Conservation (phyloP, 768 basidiomycete species). For the Panellus pusillus region DNA sequence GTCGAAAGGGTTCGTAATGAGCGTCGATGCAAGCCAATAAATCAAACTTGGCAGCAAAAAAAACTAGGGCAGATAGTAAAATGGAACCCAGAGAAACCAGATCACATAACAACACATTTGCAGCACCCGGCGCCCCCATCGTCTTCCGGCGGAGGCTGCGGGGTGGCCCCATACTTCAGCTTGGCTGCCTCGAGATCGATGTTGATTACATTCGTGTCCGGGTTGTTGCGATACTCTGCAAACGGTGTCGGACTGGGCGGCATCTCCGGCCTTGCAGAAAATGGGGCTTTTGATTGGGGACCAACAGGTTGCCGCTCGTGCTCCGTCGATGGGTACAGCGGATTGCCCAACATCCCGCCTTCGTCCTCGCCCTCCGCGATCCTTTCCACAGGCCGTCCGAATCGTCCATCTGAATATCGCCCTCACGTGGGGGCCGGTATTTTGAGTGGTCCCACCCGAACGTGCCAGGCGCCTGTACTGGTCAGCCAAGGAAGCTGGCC, state of each 20-base stretch:
- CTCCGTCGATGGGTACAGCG: slow-evolving; percentile 22
- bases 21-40: neutral
- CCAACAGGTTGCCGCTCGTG: slow-evolving; percentile 23
- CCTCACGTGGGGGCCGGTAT: slow-evolving; percentile 50
- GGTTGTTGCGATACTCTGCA: slow-evolving; percentile 46
- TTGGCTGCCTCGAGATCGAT: slow-evolving; percentile 30
- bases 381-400: slow-evolving; percentile 45
- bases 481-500: neutral
- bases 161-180: slow-evolving; percentile 29
- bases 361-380: slow-evolving; percentile 21
- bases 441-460: slow-evolving; percentile 77
- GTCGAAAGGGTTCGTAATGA: neutral
- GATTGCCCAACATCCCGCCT: slow-evolving; percentile 7
- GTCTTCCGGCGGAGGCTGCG: slow-evolving; percentile 42
- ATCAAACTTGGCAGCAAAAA: slow-evolving; percentile 1
- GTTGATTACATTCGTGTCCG: slow-evolving; percentile 5
- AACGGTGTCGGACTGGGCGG: slow-evolving; percentile 64
- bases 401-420: slow-evolving; percentile 63
- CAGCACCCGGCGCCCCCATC: slow-evolving; percentile 64
- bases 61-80: neutral
- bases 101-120: slow-evolving; percentile 85
- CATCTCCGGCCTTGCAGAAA: slow-evolving; percentile 33
- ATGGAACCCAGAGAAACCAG: neutral
- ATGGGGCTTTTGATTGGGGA: slow-evolving; percentile 21
- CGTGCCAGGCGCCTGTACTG: slow-evolving; percentile 73